Evolutionary conservation across 1,284 basidiomycete species (phyloP), one percentile per base, ranked within the genome.

Genomic region (Pseudozyma flocculosa): DNA sequence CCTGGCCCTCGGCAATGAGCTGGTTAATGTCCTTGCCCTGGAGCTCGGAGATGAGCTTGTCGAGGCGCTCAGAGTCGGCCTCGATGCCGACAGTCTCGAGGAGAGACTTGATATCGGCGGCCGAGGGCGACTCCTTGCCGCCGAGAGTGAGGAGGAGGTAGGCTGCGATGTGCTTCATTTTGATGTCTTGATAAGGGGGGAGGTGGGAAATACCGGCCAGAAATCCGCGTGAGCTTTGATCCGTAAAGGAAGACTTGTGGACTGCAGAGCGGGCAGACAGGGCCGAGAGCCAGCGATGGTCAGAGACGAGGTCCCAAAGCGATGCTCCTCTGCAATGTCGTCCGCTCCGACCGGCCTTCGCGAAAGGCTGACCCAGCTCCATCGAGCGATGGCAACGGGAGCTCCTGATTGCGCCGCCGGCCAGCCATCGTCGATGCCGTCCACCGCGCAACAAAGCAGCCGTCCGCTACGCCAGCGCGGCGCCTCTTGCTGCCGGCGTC

Each of bases 111-210:
- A 99, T 84, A 81, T 97, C 94, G 50, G 80, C 85, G 61, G 90
- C 90, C 56, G 88, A 87, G 68, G 95, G 95, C 68, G 85, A 86
- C 65, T 76, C 80, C 81, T 97, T 96, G 67, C 95, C 95, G 74
- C 92, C 95, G 80, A 87, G 85, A 81, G 90, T 88, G 82, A 97
- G 91, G 80, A 99, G 90, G 71, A 99, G 86, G 85, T 96, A 98
- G 73, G 76, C 73, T 18, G 75, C 78, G 61, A 74, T 72, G 61
- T 68, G 59, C 72, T 75, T 76, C 76, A 77, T 75, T 59, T 54
- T 70, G 19, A 32, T n/a, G 36, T 43, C 36, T 51, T 38, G 46
- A 22, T 50, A 23, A 18, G 30, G 43, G 48, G 40, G 38, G 43
- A 44, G 39, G 34, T n/a, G 48, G 46, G 36, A 43, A 42, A 59